phyloP scores from a whole-genome alignment of 805 yeast genomes.

The Blastobotrys attinorum region DNA sequence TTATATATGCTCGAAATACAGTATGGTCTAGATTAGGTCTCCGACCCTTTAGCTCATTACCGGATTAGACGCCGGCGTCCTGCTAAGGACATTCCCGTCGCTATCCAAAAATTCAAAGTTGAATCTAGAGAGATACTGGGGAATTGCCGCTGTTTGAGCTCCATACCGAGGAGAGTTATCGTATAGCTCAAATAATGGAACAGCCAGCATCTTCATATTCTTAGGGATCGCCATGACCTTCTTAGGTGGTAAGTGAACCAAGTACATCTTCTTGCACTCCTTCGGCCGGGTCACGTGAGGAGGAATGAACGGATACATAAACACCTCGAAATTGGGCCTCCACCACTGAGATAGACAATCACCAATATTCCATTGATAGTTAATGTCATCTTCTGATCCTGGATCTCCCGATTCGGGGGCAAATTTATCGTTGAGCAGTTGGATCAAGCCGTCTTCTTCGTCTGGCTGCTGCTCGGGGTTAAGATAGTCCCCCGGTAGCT shows the following conservation, averaged over 20 bases:
- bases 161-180: slow-evolving; percentile 27
- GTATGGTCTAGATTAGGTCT: no score
- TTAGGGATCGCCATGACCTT: slow-evolving; percentile 24
- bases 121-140: slow-evolving; percentile 29
- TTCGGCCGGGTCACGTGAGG: slow-evolving; percentile 30
- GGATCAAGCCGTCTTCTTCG: slow-evolving; percentile 22
- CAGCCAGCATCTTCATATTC: slow-evolving; percentile 27
- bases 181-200: slow-evolving; percentile 28
- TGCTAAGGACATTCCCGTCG: slow-evolving; percentile 17
- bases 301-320: slow-evolving; percentile 29
- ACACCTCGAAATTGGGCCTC: slow-evolving; percentile 28
- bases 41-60: neutral
- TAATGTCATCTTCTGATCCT: slow-evolving; percentile 13
- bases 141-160: slow-evolving; percentile 30
- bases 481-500: slow-evolving; percentile 20
- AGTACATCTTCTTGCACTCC: slow-evolving; percentile 28
- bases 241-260: slow-evolving; percentile 23
- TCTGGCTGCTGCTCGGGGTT: slow-evolving; percentile 20
- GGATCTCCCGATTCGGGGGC: slow-evolving; percentile 15
- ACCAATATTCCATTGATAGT: slow-evolving; percentile 25
- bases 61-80: neutral
- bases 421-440: slow-evolving; percentile 17
- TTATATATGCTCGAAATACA: no score
- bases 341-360: slow-evolving; percentile 31
- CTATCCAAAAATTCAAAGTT: slow-evolving; percentile 25